Evolutionary conservation across 2,329 filamentous ascomycete species (phyloP).

Genomic region (Xenosphaeropsis pyriputrescens): DNA sequence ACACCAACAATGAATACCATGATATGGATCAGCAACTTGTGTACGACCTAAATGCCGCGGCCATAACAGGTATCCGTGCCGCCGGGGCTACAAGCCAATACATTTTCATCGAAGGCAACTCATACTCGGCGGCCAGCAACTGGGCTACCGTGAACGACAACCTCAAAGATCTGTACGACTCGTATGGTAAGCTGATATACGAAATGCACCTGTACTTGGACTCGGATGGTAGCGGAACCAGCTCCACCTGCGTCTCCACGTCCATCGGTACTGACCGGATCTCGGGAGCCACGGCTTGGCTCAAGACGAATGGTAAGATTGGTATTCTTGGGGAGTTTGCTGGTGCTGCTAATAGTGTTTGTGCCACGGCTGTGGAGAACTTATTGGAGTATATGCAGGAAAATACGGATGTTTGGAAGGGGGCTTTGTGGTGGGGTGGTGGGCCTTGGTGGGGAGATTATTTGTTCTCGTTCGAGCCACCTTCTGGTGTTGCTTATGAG

Average conservation of each 20-base stretch:
- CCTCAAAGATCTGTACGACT: constrained; percentile 31
- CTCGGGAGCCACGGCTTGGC: constrained; percentile 31
- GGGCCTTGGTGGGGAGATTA: constrained; percentile 32
- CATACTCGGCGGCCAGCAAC: constrained; percentile 27
- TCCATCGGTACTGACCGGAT: constrained; percentile 35
- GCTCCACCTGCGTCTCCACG: constrained; percentile 26
- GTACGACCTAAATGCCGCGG: constrained; percentile 22
- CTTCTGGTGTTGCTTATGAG: constrained; percentile 24
- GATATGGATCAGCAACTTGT: constrained; percentile 21
- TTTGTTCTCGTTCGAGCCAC: constrained; percentile 30
- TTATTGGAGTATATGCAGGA: constrained; percentile 28
- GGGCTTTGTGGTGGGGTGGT: constrained; percentile 34
- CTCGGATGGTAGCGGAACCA: constrained; percentile 32
- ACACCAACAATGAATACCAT: constrained; percentile 26
- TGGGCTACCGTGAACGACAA: constrained; percentile 26
- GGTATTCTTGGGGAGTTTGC: constrained; percentile 37
- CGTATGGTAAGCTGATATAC: constrained; percentile 34
- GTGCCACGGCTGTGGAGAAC: constrained; percentile 28
- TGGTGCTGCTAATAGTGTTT: constrained; percentile 29
- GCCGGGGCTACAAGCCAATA: constrained; percentile 28
- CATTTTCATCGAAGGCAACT: constrained; percentile 34
- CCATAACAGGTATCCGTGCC: constrained; percentile 22
- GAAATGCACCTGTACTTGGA: constrained; percentile 47
- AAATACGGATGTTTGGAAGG: constrained; percentile 35
- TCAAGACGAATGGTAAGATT: constrained; percentile 31